Evolutionary conservation across 1,139 yeast genomes (phyloP), one percentile per base, ranked within the genome.

Genomic region (Suhomyces atakaporum): DNA sequence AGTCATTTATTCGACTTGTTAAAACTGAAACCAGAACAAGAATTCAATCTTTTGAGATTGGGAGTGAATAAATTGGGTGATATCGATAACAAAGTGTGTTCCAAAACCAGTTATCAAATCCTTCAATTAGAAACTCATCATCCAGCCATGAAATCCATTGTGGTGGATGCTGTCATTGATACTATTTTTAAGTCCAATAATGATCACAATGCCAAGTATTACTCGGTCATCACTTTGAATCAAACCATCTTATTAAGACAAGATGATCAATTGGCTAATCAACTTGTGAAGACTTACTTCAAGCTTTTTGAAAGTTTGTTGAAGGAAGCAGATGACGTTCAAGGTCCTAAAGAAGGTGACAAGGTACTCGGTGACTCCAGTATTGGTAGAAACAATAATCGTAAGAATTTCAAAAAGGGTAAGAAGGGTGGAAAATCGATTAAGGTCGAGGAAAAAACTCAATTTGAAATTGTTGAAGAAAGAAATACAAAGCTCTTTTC

Each of bases 1-100:
- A 69, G 76, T 31, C 92, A 87, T 54, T 75, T 90, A 27, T 85
- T 90, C 49, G 95, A 87, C 43, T 70, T 92, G 29, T 67, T 92
- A 43, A 81, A 79, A 48, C 74, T 84, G 11, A 92, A 90, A 58
- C 97, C 99, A 3, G 99, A 92, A 65, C 98, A 94, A 66, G 99
- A 92, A 63, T 95, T 84, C 33, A 92, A 94, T 58, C 69, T 94
- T 47, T 71, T 92, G 51, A 77, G 92, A 50, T 71, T 94, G 40
- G 96, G 96, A 34, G 94, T 89, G 32, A 92, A 94, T 61, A 92
- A 92, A 59, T 72, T 92, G 33, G 98, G 98, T 64, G 99, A 92
- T 56, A 74, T 77, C 33, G 97, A 92, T 49, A 84, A 86, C 47
- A 89, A 88, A 58, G 96, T 92, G 8, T 79, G 96, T 1, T 85